phyloP scores from a whole-genome alignment of 441 rosid genomes.

The Manihot esculenta region DNA sequence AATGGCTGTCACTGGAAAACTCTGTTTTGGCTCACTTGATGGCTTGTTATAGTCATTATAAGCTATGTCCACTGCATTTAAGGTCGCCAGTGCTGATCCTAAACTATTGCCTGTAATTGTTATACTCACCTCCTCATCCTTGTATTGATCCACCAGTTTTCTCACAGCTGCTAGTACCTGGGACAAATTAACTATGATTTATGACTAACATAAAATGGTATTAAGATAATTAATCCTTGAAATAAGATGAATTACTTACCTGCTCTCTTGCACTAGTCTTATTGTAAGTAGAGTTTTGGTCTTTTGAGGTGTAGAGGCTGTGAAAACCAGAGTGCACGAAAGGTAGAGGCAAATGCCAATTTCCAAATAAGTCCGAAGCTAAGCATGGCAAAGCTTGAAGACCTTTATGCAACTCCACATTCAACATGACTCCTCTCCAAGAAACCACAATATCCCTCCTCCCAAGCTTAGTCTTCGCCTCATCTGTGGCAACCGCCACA shows the following conservation, averaged over 20 bases:
- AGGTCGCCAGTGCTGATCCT: constrained; percentile 48
- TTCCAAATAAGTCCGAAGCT: constrained; percentile 27
- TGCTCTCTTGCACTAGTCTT: constrained; percentile 25
- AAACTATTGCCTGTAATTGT: constrained; percentile 61
- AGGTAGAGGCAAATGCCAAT: too few relatives aligned
- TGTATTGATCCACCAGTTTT: constrained; percentile 41
- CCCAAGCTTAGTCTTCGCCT: constrained; percentile 26
- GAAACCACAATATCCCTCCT: constrained; percentile 37
- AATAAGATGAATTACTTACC: background rate
- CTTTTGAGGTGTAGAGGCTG: constrained; percentile 20
- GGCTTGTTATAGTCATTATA: constrained; percentile 36
- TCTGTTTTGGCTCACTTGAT: background rate
- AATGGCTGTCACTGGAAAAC: constrained; percentile 33
- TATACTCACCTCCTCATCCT: constrained; percentile 52
- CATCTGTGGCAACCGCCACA: constrained; percentile 32
- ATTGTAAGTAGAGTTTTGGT: constrained; percentile 3
- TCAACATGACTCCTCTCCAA: constrained; percentile 29
- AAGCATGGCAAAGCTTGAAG: background rate
- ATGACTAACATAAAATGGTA: background rate
- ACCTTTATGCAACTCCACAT: constrained; percentile 15
- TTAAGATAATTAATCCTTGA: too few relatives aligned
- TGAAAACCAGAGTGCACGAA: constrained; percentile 21
- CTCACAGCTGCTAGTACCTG: constrained; percentile 36
- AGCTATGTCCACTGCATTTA: constrained; percentile 48
- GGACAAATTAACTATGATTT: too few relatives aligned